These are phyloP conservation scores for Colletotrichum nymphaeae DNA, from an alignment of 2,329 filamentous ascomycete genomes.

Conservation along the genomic window DNA sequence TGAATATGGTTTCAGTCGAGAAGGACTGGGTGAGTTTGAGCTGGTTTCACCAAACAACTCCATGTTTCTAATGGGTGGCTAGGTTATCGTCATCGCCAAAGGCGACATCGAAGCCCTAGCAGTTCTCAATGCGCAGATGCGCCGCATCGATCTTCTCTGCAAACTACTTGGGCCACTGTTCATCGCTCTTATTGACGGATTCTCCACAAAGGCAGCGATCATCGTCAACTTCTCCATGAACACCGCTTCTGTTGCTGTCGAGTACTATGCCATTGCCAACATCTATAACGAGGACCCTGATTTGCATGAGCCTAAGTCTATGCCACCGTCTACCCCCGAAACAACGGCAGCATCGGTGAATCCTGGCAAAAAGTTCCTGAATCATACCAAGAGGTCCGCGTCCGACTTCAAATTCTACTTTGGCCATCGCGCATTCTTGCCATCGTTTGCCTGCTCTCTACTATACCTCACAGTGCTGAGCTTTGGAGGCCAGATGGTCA, in stretches of 20 bases:
- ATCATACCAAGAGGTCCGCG: not conserved
- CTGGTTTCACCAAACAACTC: fast-evolving
- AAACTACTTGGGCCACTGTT: constrained; percentile 67
- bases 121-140: constrained; percentile 68
- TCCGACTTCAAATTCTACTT: constrained; percentile 54
- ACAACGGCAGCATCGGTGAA: too few species aligned
- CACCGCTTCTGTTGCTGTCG: constrained; percentile 56
- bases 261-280: constrained; percentile 62
- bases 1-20: constrained; percentile 77
- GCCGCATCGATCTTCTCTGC: constrained; percentile 71
- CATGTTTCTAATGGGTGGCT: not conserved
- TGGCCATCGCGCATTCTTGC: constrained; percentile 61
- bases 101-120: constrained; percentile 26
- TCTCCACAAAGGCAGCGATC: constrained; percentile 61
- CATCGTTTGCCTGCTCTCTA: constrained; percentile 64
- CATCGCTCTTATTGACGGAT: constrained; percentile 63
- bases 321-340: not conserved
- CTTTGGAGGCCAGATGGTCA: constrained; percentile 67
- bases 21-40: constrained; percentile 70
- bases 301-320: constrained; percentile 40
- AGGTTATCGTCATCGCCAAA: constrained; percentile 54
- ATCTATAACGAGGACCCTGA: constrained; percentile 43
- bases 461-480: constrained; percentile 67
- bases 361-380: not conserved
- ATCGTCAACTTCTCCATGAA: constrained; percentile 62